Evolutionary conservation across 2,329 filamentous ascomycete species (phyloP).

Genomic region (Fusarium sp.): DNA sequence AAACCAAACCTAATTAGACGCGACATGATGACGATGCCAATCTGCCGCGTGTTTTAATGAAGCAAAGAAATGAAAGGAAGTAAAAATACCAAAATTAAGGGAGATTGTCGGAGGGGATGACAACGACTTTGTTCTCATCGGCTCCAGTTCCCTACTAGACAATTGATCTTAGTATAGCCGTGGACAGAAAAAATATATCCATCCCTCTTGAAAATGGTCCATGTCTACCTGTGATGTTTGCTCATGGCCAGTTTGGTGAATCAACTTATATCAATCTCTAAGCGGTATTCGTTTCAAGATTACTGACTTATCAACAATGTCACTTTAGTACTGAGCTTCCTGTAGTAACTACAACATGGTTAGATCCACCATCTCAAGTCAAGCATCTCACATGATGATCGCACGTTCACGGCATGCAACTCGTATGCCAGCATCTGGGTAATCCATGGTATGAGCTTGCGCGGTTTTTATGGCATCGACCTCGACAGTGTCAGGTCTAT

Average conservation of each 20-base stretch:
- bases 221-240: neutral
- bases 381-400: neutral
- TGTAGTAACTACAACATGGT: neutral
- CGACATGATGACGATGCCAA: constrained; percentile 20
- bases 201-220: constrained; percentile 37
- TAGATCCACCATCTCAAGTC: neutral
- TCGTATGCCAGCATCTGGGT: neutral
- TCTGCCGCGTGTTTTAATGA: constrained; percentile 44
- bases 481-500: neutral
- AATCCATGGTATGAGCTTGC: constrained; percentile 15
- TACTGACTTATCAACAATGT: neutral
- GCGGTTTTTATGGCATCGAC: neutral
- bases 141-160: constrained; percentile 38
- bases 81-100: constrained; percentile 43
- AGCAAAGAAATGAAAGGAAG: constrained; percentile 38
- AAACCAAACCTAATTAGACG: constrained; percentile 42
- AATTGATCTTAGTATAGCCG: constrained; percentile 42
- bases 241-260: too few species aligned
- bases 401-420: neutral
- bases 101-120: constrained; percentile 44
- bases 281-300: too few species aligned
- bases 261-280: neutral
- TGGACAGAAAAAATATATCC: constrained; percentile 43
- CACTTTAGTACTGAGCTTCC: neutral
- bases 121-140: constrained; percentile 34